Conservation (phyloP, 768 basidiomycete species). For the Amylocystis lapponica region DNA sequence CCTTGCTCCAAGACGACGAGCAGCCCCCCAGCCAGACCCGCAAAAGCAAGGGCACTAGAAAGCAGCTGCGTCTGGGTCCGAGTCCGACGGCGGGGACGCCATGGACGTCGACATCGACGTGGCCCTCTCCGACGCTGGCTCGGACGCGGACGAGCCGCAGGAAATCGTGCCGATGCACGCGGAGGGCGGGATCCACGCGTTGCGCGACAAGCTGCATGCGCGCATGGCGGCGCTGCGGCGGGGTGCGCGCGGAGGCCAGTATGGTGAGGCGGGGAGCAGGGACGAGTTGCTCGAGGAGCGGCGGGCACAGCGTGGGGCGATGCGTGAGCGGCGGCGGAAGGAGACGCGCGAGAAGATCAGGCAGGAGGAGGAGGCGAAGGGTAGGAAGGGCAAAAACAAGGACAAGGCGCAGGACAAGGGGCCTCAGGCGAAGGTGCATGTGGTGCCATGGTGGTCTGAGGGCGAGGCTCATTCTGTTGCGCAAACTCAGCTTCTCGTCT, state of each 20-base stretch:
- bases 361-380: slow-evolving; percentile 53
- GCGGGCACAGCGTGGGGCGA: slow-evolving; percentile 65
- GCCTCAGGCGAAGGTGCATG: slow-evolving; percentile 48
- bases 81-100: slow-evolving; percentile 23
- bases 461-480: no score
- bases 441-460: no score
- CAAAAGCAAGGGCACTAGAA: slow-evolving; percentile 52
- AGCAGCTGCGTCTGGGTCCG: slow-evolving; percentile 27
- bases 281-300: slow-evolving; percentile 84
- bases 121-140: slow-evolving; percentile 26
- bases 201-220: slow-evolving; percentile 71
- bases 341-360: slow-evolving; percentile 81
- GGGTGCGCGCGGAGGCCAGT: slow-evolving; percentile 20
- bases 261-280: slow-evolving; percentile 47
- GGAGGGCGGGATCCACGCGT: slow-evolving; percentile 51
- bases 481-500: slow-evolving; percentile 69
- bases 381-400: slow-evolving; percentile 41
- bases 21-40: slow-evolving; percentile 10
- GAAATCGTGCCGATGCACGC: slow-evolving; percentile 59
- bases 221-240: slow-evolving; percentile 65
- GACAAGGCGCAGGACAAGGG: slow-evolving; percentile 38
- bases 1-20: slow-evolving; percentile 20
- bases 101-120: slow-evolving; percentile 38
- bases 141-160: slow-evolving; percentile 30
- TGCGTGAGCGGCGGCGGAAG: slow-evolving; percentile 81